Conservation (phyloP, 2,329 filamentous ascomycete genomes). For the Plectosphaerella plurivora region DNA sequence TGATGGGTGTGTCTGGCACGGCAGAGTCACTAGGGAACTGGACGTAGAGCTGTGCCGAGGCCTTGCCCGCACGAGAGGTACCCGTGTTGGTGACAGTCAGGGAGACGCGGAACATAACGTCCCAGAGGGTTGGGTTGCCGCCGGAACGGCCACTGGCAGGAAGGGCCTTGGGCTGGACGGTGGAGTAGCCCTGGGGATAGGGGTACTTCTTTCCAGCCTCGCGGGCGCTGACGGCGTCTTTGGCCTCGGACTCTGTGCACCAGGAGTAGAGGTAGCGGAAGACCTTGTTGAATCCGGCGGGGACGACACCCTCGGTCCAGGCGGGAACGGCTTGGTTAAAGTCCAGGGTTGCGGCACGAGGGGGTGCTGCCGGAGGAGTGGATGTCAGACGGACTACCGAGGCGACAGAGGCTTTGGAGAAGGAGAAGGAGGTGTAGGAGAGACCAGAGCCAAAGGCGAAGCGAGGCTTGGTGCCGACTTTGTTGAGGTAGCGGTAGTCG, state of each 20-base stretch:
- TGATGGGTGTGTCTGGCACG: constrained; percentile 57
- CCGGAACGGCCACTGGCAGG: constrained; percentile 65
- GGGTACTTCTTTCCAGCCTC: constrained; percentile 38
- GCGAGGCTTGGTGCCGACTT: constrained; percentile 65
- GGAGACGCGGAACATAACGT: constrained; percentile 34
- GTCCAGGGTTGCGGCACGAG: constrained; percentile 34
- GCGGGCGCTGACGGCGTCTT: constrained; percentile 32
- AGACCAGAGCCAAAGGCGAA: constrained; percentile 87
- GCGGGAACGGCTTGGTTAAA: constrained; percentile 49
- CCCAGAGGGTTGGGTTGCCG: constrained; percentile 64
- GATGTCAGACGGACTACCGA: constrained; percentile 37
- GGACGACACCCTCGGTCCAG: constrained; percentile 52
- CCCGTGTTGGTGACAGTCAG: constrained; percentile 52
- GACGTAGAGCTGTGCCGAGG: constrained; percentile 41
- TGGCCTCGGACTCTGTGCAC: constrained; percentile 38
- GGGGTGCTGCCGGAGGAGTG: constrained; percentile 26
- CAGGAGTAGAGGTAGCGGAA: constrained; percentile 69
- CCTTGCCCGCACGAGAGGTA: constrained; percentile 32
- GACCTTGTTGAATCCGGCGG: constrained; percentile 52
- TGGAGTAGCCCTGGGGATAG: constrained; percentile 65
- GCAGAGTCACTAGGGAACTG: constrained; percentile 29
- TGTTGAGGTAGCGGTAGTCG: constrained; percentile 89
- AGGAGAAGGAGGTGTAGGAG: constrained; percentile 71
- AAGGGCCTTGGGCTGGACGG: constrained; percentile 35
- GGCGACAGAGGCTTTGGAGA: constrained; percentile 46